These are phyloP conservation scores for Trifolium dubium DNA, from an alignment of 306 rosid species.

Conservation along the genomic window DNA sequence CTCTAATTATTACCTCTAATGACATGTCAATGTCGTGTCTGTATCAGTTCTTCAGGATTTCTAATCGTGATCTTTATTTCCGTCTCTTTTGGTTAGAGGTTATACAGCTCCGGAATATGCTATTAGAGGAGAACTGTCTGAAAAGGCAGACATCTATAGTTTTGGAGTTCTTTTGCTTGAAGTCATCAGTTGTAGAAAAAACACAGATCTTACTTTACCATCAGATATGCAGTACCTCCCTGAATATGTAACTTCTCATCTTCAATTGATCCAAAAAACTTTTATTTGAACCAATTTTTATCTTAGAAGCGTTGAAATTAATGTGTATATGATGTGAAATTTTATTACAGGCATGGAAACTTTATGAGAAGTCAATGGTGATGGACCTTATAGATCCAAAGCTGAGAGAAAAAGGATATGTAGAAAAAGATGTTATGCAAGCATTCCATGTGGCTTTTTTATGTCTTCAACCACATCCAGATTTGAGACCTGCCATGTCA, in stretches of 20 bases:
- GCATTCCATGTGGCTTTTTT: conserved; percentile 73
- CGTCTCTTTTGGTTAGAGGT: conserved; percentile 57
- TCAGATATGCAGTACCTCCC: conserved; percentile 89
- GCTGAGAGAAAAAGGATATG: conserved; percentile 56
- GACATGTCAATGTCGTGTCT: background rate
- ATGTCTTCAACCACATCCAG: conserved; percentile 76
- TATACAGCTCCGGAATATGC: conserved; percentile 97
- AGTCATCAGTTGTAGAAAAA: conserved; percentile 76
- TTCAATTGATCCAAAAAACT: background rate
- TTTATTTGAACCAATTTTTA: background rate
- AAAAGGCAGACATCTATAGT: conserved; percentile 89
- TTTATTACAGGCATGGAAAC: conserved; percentile 71
- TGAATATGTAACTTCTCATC: conserved; percentile 67
- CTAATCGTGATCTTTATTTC: conserved; percentile 13
- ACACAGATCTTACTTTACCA: conserved; percentile 75
- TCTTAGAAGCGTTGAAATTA: background rate
- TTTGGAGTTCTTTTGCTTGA: conserved; percentile 95
- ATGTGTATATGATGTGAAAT: background rate
- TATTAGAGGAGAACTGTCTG: conserved; percentile 85
- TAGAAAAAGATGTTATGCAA: conserved; percentile 66
- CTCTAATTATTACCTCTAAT: background rate
- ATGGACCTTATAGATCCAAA: conserved; percentile 67
- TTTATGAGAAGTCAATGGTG: conserved; percentile 60
- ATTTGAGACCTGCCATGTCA: conserved; percentile 85
- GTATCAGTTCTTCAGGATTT: background rate